Evolutionary conservation across 1,284 basidiomycete species (phyloP).

Genomic region (Thecaphora thlaspeos): DNA sequence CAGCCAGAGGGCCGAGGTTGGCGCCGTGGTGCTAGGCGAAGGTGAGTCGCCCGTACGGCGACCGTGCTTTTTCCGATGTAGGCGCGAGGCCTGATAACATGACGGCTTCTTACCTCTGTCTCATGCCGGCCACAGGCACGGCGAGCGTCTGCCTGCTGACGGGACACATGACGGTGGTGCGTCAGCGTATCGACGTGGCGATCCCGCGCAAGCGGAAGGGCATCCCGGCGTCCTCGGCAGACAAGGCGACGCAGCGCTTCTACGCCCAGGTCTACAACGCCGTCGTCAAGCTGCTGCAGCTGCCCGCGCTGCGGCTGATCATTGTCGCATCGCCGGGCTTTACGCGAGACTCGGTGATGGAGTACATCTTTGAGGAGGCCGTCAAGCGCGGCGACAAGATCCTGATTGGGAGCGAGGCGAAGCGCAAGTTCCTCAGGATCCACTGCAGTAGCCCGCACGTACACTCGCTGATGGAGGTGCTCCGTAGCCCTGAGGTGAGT

Average conservation of each 20-base stretch:
- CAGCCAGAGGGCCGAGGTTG: constrained; percentile 92
- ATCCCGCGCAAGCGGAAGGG: constrained; percentile 76
- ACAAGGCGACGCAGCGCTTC: constrained; percentile 64
- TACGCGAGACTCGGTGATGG: constrained; percentile 84
- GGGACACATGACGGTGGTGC: constrained; percentile 91
- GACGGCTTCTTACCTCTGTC: no score
- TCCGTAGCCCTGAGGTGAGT: constrained; percentile 73
- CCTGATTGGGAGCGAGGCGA: constrained; percentile 67
- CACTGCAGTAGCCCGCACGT: constrained; percentile 92
- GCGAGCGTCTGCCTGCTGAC: constrained; percentile 92
- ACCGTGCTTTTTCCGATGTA: no score
- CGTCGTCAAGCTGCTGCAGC: constrained; percentile 85
- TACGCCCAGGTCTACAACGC: constrained; percentile 82
- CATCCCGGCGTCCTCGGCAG: constrained; percentile 39
- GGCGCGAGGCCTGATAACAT: no score
- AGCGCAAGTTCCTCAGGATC: constrained; percentile 82
- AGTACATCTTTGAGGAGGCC: constrained; percentile 63
- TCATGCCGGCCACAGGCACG: constrained; percentile 64
- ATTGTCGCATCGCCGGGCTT: constrained; percentile 96
- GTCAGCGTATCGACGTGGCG: constrained; percentile 84
- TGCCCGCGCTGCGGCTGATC: constrained; percentile 76
- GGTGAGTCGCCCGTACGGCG: no score
- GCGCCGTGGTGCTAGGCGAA: constrained; percentile 93
- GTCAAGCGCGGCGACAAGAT: constrained; percentile 76
- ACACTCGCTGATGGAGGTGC: constrained; percentile 88